These are phyloP conservation scores for Cytospora schulzeri DNA, from an alignment of 2,329 filamentous ascomycete species.

Conservation along the genomic window DNA sequence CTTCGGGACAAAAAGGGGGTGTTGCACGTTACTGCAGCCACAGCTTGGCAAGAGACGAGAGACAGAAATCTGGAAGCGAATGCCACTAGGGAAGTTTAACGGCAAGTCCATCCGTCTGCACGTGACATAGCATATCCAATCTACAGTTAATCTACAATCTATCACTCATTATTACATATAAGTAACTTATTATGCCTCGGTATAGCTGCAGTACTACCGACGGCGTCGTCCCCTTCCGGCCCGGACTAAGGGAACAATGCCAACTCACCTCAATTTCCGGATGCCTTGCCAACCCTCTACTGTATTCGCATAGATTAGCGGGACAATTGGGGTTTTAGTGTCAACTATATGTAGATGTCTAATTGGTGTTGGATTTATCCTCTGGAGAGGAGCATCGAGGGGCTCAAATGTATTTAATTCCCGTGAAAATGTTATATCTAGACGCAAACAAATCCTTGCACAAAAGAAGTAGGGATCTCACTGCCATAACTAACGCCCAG, in stretches of 20 bases:
- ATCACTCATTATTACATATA: neutral
- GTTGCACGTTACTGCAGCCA: slow-evolving; percentile 23
- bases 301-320: too few relatives aligned
- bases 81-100: neutral
- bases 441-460: too few relatives aligned
- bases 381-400: too few relatives aligned
- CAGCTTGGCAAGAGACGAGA: slow-evolving; percentile 17
- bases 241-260: neutral
- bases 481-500: too few relatives aligned
- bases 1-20: slow-evolving; percentile 8
- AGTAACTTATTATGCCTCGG: neutral
- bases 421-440: too few relatives aligned
- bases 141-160: neutral
- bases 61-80: neutral
- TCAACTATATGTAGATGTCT: too few relatives aligned
- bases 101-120: neutral
- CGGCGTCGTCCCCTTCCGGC: neutral
- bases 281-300: neutral
- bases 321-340: too few relatives aligned
- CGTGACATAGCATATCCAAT: neutral
- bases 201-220: neutral
- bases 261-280: neutral
- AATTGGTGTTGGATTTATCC: neutral
- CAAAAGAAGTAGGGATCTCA: too few relatives aligned
- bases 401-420: too few relatives aligned